These are phyloP conservation scores for Penicillium vulpinum DNA, from an alignment of 2,329 filamentous ascomycete genomes.

Conservation along the genomic window DNA sequence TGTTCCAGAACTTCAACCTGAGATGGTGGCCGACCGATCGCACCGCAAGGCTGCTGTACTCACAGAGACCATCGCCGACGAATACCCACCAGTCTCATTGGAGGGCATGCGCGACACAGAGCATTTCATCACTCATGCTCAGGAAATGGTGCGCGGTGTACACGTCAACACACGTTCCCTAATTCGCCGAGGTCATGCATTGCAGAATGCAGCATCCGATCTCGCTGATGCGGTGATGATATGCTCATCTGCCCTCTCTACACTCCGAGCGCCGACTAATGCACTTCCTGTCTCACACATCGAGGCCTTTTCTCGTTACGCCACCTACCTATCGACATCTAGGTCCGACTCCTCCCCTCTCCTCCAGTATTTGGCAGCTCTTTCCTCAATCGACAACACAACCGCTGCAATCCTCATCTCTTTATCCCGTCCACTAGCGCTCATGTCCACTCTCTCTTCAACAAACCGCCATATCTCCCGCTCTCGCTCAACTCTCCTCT, in stretches of 20 bases:
- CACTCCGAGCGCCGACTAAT: slow-evolving; percentile 49
- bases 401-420: slow-evolving; percentile 78
- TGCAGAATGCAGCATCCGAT: slow-evolving; percentile 62
- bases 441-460: slow-evolving; percentile 74
- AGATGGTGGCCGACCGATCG: slow-evolving; percentile 86
- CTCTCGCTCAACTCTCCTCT: slow-evolving; percentile 73
- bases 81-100: slow-evolving; percentile 71
- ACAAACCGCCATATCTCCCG: slow-evolving; percentile 76
- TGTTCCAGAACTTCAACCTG: slow-evolving; percentile 86
- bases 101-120: slow-evolving; percentile 85
- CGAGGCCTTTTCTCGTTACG: slow-evolving; percentile 71
- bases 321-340: slow-evolving; percentile 62
- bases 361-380: slow-evolving; percentile 69
- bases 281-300: slow-evolving; percentile 71
- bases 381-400: slow-evolving; percentile 79
- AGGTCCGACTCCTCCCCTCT: slow-evolving; percentile 69
- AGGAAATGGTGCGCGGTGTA: slow-evolving; percentile 83
- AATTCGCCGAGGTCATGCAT: slow-evolving; percentile 73
- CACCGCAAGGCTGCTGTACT: slow-evolving; percentile 81
- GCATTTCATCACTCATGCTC: slow-evolving; percentile 85
- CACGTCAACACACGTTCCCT: slow-evolving; percentile 81
- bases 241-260: slow-evolving; percentile 50
- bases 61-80: slow-evolving; percentile 81
- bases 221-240: slow-evolving; percentile 46
- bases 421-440: slow-evolving; percentile 72